Evolutionary conservation across 192 early-diverging fungal genomes (phyloP), one percentile per base, ranked within the genome.

Genomic region (Funneliformis geosporum): DNA sequence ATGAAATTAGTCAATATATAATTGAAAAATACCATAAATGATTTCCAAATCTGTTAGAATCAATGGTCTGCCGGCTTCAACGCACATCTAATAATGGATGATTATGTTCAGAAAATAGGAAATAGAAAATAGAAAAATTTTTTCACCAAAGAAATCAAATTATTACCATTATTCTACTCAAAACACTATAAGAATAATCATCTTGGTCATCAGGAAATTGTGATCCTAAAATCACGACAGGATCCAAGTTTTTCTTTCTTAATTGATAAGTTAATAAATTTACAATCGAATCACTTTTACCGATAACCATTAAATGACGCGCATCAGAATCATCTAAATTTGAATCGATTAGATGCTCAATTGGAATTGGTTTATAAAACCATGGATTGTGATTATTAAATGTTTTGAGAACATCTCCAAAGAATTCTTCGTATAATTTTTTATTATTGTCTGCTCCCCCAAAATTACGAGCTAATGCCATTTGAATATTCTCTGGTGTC

Each of bases 131-230:
- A 9, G 12, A 28, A 14, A 44, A 25, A 9, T 4, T 40, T 0
- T 23, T 21, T n/a, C n/a, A n/a, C n/a, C 6, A 23, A 16, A 5
- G 1, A 33, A 23, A 38, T 33, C n/a, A n/a, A 33, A 18, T 10
- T 11, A 47, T 60, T 79, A 79, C 67, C 78, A 79, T 55, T 11
- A 79, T 79, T 25, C 60, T 50, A 16, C 2, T 18, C 14, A 50
- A 50, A 50, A 18, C 16, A 5, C 14, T 50, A 16, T 50, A 50
- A 8, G 68, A 68, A 46, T 79, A 79, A 38, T 68, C 78, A 4
- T 72, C 78, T 5, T 33, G 43, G 47, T 79, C 78, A 0, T 43
- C 68, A 39, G 78, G 46, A 44, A 79, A 79, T 60, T 79, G 67
- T 27, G 67, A 71, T 6, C 78, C 68, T 27, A 44, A 79, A 73